Base-by-base conservation (phyloP, 2,329 filamentous ascomycete genomes). In the Ophiostoma ips region DNA sequence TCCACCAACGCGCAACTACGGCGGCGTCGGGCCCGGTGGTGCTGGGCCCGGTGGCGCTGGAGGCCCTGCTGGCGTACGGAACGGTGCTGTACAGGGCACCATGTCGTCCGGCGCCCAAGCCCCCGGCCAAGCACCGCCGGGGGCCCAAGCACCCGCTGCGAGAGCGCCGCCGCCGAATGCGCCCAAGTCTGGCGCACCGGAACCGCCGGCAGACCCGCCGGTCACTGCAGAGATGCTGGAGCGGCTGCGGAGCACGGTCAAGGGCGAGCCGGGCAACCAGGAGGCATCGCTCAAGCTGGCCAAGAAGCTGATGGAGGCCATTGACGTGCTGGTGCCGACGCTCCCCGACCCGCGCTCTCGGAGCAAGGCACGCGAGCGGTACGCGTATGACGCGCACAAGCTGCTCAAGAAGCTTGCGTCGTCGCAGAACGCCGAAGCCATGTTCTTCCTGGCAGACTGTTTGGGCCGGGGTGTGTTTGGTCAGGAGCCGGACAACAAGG, bases 361-460 rank as follows among this genome's bases (percentile, higher is more conserved):
- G 21, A 75, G 78, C 9, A 87, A 92, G 58, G 73, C 81, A 2
- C 82, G 87, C 30, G 90, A 96, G 58, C 82, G 82, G 51, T 96
- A 90, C 62, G 71, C 90, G 15, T 69, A 82, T 56, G 92, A 96
- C 61, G 87, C 87, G 1, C 80, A 92, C 62, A 96, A 95, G 65
- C 80, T 89, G 21, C 70, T 96, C 40, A 95, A 95, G 70, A 95
- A 94, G 64, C 73, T 96, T 10, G 79, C 82, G 8, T 76, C 75
- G 47, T 72, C 71, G 12, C 81, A 84, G 53, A 86, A 90, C 59
- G 67, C 79, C 0, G 88, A 94, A 9, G 89, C 90, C 30, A 94
- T 95, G 80, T 98, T 98, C 66, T 87, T 87, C 58, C 68, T 95
- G 48, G 92, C 90, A 18, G 92, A 96, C 63, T 87, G 84, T 61